Conservation (phyloP, 1,284 basidiomycete species). For the Pseudozyma flocculosa region DNA sequence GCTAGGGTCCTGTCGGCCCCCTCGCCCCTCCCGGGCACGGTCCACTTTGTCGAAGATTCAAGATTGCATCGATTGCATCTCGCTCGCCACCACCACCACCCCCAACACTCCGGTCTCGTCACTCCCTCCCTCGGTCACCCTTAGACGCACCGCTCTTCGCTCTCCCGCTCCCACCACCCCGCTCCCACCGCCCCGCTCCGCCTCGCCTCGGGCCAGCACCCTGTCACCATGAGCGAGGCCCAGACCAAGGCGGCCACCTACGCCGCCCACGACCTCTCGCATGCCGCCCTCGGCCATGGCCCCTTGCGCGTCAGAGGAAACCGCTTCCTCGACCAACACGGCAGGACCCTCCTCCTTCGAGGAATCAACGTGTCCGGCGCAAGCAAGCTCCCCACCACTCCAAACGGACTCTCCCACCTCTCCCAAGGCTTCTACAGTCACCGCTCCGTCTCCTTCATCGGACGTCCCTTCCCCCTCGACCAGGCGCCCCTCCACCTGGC, state of each 20-base stretch:
- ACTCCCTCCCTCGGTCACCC: too few relatives aligned
- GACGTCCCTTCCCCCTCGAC: slow-evolving; percentile 58
- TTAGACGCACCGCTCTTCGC: background rate
- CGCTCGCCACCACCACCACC: too few relatives aligned
- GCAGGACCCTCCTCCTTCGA: slow-evolving; percentile 56
- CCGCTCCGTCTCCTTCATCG: slow-evolving; percentile 56
- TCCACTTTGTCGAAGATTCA: too few relatives aligned
- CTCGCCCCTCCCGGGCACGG: too few relatives aligned
- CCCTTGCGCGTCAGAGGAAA: slow-evolving; percentile 20
- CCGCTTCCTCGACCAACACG: slow-evolving; percentile 52
- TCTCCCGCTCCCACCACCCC: background rate
- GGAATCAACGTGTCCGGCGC: slow-evolving; percentile 59
- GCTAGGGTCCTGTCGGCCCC: too few relatives aligned
- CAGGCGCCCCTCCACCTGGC: slow-evolving; percentile 51
- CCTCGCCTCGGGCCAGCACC: background rate
- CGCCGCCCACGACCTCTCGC: slow-evolving; percentile 42
- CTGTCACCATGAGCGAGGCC: background rate
- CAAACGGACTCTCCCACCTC: slow-evolving; percentile 35
- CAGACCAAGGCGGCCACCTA: slow-evolving; percentile 8
- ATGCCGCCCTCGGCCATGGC: slow-evolving; percentile 24
- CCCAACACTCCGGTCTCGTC: too few relatives aligned
- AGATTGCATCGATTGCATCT: too few relatives aligned
- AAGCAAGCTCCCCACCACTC: slow-evolving; percentile 52
- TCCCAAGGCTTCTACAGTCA: slow-evolving; percentile 51
- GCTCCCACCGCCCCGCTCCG: too few relatives aligned